Percentiles rank a stretch among this genome's conserved stretches.
These are phyloP conservation scores for Yamadazyma epiphylla DNA, from an alignment of 1,139 yeast genomes.

Conservation along the genomic window DNA sequence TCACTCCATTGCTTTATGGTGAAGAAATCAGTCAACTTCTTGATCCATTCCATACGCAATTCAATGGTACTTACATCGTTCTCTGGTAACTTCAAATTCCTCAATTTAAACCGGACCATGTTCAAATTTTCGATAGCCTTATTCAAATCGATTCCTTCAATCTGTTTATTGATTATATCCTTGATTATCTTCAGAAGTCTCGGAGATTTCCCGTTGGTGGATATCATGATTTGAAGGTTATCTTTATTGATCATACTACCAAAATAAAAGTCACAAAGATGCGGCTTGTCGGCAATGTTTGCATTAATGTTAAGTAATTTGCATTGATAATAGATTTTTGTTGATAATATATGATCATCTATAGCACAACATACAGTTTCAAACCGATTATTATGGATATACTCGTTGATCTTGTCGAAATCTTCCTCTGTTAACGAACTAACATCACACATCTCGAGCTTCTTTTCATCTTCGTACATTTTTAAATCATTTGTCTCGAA, in stretches of 20 bases:
- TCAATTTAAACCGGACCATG: slow-evolving; percentile 47
- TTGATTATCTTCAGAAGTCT: slow-evolving; percentile 66
- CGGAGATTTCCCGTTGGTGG: slow-evolving; percentile 83
- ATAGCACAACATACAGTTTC: slow-evolving; percentile 73
- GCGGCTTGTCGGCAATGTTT: slow-evolving; percentile 83
- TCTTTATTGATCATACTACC: slow-evolving; percentile 78
- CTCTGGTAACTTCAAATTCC: slow-evolving; percentile 43
- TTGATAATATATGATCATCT: slow-evolving; percentile 63
- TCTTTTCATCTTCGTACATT: slow-evolving; percentile 37
- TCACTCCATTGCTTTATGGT: slow-evolving; percentile 58
- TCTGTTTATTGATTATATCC: slow-evolving; percentile 49
- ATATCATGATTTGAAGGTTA: slow-evolving; percentile 76
- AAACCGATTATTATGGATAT: slow-evolving; percentile 39
- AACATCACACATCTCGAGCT: slow-evolving; percentile 7
- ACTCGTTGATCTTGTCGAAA: slow-evolving; percentile 29
- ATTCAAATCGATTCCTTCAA: slow-evolving; percentile 42
- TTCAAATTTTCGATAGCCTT: slow-evolving; percentile 66
- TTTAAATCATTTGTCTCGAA: slow-evolving; percentile 44
- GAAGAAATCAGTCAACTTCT: slow-evolving; percentile 58
- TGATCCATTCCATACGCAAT: slow-evolving; percentile 71
- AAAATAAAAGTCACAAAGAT: slow-evolving; percentile 79
- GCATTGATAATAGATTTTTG: slow-evolving; percentile 57
- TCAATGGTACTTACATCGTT: slow-evolving; percentile 52
- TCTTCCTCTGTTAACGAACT: slow-evolving; percentile 22
- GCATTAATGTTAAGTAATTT: slow-evolving; percentile 58